A percentile compares a stretch with the other conserved stretches of the same genome.
These are phyloP conservation scores for Podaxis sp. DNA, from an alignment of 768 basidiomycete species.

Conservation along the genomic window DNA sequence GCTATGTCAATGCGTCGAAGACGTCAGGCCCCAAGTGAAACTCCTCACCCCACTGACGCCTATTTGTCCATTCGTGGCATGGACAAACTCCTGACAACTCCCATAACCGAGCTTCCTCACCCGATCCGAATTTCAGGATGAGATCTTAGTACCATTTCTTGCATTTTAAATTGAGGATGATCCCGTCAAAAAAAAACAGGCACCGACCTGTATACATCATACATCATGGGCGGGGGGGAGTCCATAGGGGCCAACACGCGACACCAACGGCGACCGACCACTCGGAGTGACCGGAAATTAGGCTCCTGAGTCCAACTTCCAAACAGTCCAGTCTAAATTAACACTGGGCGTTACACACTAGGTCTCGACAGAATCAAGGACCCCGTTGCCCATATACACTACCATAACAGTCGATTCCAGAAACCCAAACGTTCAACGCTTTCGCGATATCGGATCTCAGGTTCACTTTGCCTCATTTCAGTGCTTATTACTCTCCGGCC, in stretches of 20 bases:
- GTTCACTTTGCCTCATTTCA: not conserved
- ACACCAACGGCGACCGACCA: constrained; percentile 4
- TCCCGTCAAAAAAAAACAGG: not conserved
- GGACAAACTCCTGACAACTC: not conserved
- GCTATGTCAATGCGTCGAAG: not conserved
- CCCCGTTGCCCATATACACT: not conserved
- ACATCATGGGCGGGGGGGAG: not conserved
- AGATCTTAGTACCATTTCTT: not conserved
- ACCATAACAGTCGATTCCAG: constrained; percentile 1
- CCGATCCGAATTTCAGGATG: not conserved
- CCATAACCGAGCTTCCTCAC: not conserved
- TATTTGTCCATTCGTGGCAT: not conserved
- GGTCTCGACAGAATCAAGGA: not conserved
- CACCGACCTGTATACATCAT: constrained; percentile 1
- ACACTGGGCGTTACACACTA: not conserved
- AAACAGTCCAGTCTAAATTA: not conserved
- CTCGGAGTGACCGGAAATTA: constrained; percentile 6
- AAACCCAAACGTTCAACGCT: not conserved
- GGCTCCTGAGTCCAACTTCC: not conserved
- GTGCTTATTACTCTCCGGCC: not conserved
- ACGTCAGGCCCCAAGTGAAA: not conserved
- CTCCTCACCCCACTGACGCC: not conserved
- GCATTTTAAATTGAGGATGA: not conserved
- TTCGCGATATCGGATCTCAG: not conserved
- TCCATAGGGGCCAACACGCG: not conserved